A percentile compares a stretch with the other conserved stretches of the same genome.
Evolutionary conservation across 352 stramenopile genomes (phyloP).

Genomic region (Globisporangium recalcitrans): DNA sequence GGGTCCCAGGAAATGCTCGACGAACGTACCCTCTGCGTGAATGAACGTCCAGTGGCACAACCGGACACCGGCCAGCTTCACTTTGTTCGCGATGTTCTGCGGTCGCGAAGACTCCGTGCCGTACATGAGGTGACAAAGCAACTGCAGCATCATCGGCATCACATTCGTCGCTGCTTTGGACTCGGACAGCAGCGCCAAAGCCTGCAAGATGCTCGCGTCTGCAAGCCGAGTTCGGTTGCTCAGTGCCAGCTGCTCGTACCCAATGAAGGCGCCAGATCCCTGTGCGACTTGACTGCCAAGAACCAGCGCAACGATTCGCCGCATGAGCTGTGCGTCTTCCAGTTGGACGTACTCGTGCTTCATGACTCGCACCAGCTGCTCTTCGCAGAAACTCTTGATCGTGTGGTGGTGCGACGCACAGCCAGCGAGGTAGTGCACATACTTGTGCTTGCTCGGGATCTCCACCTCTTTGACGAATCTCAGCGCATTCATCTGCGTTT

Average conservation of each 20-base stretch:
- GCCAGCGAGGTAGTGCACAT: constrained; percentile 50
- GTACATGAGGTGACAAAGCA: constrained; percentile 78
- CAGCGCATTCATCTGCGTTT: constrained; percentile 49
- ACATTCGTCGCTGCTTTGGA: constrained; percentile 56
- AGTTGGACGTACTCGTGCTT: constrained; percentile 55
- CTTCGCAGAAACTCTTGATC: constrained; percentile 63
- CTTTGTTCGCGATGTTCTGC: constrained; percentile 45
- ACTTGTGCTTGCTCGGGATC: constrained; percentile 30
- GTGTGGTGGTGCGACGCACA: constrained; percentile 59
- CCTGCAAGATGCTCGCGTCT: constrained; percentile 57
- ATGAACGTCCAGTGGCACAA: constrained; percentile 62
- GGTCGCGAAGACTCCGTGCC: constrained; percentile 42
- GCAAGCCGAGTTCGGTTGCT: constrained; percentile 44
- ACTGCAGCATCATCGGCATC: constrained; percentile 57
- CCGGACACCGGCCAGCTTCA: constrained; percentile 54
- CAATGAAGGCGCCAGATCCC: constrained; percentile 29
- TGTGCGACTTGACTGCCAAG: constrained; percentile 60
- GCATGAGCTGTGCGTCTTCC: constrained; percentile 34
- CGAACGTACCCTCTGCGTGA: constrained; percentile 30
- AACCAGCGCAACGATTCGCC: constrained; percentile 41
- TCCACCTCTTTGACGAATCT: constrained; percentile 59
- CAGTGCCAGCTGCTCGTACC: constrained; percentile 33
- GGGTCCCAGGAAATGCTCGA: constrained; percentile 54
- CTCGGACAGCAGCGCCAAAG: constrained; percentile 34
- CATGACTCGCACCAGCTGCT: constrained; percentile 51